Conservation (phyloP, 495 filamentous ascomycete species). For the Oidiodendron maius region DNA sequence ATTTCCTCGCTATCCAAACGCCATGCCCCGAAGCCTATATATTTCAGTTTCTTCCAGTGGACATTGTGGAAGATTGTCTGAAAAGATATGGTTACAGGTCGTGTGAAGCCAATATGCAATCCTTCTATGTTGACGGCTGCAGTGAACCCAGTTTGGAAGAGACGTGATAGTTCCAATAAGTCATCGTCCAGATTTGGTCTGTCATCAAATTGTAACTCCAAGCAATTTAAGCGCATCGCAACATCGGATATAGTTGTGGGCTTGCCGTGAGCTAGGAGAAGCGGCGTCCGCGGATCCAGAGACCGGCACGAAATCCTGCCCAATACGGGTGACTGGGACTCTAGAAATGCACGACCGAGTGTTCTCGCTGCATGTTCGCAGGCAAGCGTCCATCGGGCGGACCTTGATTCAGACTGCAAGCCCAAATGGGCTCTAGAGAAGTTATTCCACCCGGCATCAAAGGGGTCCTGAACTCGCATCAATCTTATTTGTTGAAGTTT, state of each 20-base stretch:
- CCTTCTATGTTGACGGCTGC: constrained; percentile 54
- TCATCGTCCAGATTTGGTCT: constrained; percentile 42
- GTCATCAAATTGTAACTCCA: constrained; percentile 55
- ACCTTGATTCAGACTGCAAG: constrained; percentile 1
- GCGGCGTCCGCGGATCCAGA: constrained; percentile 54
- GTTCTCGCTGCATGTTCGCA: constrained; percentile 57
- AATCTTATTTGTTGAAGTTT: constrained; percentile 61
- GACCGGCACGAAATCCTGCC: constrained; percentile 56
- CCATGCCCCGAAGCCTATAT: constrained; percentile 64
- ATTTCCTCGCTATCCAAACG: constrained; percentile 53
- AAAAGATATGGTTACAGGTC: constrained; percentile 41
- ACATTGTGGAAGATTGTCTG: constrained; percentile 56
- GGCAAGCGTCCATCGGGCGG: constrained; percentile 49
- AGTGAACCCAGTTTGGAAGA: constrained; percentile 45
- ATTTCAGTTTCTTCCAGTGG: constrained; percentile 53
- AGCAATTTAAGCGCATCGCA: constrained; percentile 49
- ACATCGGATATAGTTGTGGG: constrained; percentile 43
- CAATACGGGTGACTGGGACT: constrained; percentile 47
- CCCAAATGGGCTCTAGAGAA: background rate
- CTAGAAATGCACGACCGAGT: constrained; percentile 49
- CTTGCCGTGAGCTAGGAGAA: constrained; percentile 40
- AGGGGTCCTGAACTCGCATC: constrained; percentile 52
- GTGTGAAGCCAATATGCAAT: constrained; percentile 51
- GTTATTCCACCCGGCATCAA: constrained; percentile 3
- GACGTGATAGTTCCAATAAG: constrained; percentile 45